Conservation (phyloP, 2,329 filamentous ascomycete species). For the Fusarium sororula region DNA sequence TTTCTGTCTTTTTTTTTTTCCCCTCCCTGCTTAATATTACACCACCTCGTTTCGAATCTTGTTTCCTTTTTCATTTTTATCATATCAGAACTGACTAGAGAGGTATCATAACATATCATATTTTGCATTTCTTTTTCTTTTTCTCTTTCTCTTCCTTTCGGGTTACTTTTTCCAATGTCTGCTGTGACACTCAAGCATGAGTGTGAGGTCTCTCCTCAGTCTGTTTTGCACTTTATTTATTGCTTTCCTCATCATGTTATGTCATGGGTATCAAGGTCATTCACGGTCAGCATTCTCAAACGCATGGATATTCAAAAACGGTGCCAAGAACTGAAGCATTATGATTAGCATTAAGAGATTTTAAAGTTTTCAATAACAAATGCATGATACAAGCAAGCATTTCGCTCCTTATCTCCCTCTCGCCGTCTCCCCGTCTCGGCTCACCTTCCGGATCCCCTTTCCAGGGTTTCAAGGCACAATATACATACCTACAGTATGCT, state of each 20-base stretch:
- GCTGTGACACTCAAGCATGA: not conserved
- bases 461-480: not conserved
- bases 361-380: not conserved
- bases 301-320: conserved; percentile 1
- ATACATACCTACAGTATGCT: not conserved
- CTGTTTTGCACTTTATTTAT: not conserved
- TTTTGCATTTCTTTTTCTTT: not conserved
- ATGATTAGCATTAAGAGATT: not conserved
- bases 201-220: not conserved
- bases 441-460: not conserved
- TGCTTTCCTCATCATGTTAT: not conserved
- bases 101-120: conserved; percentile 8
- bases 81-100: not conserved
- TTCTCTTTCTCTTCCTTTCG: not conserved
- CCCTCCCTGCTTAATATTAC: not conserved
- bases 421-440: not conserved
- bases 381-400: conserved; percentile 10
- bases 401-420: not conserved
- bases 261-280: conserved; percentile 1
- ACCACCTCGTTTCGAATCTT: not conserved
- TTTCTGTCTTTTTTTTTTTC: not conserved
- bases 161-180: not conserved
- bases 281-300: conserved; percentile 25
- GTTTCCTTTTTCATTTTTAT: not conserved
- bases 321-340: not conserved